phyloP scores from a whole-genome alignment of 2,329 filamentous ascomycete genomes.

The Fusarium haematococcum region DNA sequence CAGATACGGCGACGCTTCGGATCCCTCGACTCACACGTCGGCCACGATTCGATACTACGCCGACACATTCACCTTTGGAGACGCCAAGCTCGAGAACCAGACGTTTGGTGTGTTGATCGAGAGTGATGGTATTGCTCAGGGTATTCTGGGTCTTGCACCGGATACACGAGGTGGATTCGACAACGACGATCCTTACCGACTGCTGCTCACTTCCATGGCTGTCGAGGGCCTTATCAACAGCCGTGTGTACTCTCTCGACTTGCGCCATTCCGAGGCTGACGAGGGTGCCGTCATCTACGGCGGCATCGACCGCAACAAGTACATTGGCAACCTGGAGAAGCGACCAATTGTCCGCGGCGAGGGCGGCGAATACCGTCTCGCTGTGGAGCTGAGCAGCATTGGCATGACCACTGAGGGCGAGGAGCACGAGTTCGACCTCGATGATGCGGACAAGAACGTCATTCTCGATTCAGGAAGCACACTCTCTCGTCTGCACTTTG shows the following conservation, averaged over 20 bases:
- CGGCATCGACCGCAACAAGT: conserved; percentile 65
- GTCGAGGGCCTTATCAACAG: conserved; percentile 61
- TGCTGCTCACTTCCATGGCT: conserved; percentile 64
- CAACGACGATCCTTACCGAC: conserved; percentile 58
- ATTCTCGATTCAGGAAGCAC: conserved; percentile 67
- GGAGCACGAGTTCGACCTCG: conserved; percentile 42
- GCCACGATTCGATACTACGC: conserved; percentile 59
- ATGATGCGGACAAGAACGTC: conserved; percentile 52
- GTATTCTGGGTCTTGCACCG: conserved; percentile 64
- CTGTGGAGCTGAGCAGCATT: conserved; percentile 47
- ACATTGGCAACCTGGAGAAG: conserved; percentile 58
- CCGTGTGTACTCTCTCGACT: conserved; percentile 63
- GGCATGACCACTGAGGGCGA: conserved; percentile 46
- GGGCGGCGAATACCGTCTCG: conserved; percentile 53
- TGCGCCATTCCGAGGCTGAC: conserved; percentile 57
- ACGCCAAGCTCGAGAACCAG: conserved; percentile 56
- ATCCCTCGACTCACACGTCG: conserved; percentile 50
- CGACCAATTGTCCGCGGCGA: conserved; percentile 56
- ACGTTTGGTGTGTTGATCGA: conserved; percentile 62
- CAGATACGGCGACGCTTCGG: conserved; percentile 54
- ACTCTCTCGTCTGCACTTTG: conserved; percentile 58
- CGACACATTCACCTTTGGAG: conserved; percentile 60
- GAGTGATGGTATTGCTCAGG: conserved; percentile 61
- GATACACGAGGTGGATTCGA: conserved; percentile 54
- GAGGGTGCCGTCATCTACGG: conserved; percentile 65